Conservation (phyloP, 78 protist species). For the Dictyostelium citrinum region DNA sequence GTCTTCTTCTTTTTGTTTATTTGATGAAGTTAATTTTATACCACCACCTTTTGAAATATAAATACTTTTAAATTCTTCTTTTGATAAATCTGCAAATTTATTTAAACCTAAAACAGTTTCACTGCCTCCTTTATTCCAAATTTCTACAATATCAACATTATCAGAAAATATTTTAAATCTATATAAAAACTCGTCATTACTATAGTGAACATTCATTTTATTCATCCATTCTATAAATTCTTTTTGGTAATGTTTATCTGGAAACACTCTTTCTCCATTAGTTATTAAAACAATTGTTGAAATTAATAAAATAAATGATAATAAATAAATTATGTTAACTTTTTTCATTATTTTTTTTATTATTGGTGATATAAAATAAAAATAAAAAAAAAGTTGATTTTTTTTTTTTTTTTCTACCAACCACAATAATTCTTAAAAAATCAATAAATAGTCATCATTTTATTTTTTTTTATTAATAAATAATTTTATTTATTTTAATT, state of each 20-base stretch:
- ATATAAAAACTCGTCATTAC: not conserved
- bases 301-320: too few relatives aligned
- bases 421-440: too few relatives aligned
- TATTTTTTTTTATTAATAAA: too few relatives aligned
- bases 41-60: not conserved
- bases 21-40: too few relatives aligned
- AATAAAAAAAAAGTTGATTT: not conserved
- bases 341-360: too few relatives aligned
- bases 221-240: slow-evolving; percentile 27
- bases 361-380: too few relatives aligned
- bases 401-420: not conserved
- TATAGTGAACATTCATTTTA: not conserved
- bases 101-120: slow-evolving; percentile 49
- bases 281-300: too few relatives aligned
- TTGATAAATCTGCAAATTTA: slow-evolving; percentile 46
- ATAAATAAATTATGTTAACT: too few relatives aligned
- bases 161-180: slow-evolving; percentile 16
- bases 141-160: slow-evolving; percentile 31
- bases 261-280: not conserved
- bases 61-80: slow-evolving; percentile 22
- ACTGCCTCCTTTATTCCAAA: slow-evolving; percentile 16
- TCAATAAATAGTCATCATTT: too few relatives aligned
- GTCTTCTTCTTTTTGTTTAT: too few relatives aligned
- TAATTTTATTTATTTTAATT: too few relatives aligned
- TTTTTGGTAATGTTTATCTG: not conserved